phyloP scores from a whole-genome alignment of 148 eudicot species.

The Vaccinium myrtillus region DNA sequence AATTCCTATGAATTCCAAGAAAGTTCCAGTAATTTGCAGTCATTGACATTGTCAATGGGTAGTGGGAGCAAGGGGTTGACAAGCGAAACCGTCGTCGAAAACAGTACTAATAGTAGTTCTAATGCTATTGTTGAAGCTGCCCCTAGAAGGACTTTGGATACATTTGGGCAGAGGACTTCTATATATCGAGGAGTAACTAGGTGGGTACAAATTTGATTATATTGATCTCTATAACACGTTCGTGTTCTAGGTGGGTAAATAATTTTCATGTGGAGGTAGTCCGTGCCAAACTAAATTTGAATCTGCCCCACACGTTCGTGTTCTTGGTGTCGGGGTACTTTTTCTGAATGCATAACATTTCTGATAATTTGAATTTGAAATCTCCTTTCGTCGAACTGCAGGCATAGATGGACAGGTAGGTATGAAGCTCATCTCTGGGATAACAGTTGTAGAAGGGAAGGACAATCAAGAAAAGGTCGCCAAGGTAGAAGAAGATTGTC shows the following conservation, averaged over 20 bases:
- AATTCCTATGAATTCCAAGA: conserved; percentile 52
- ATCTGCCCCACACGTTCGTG: background rate
- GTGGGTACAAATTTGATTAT: conserved; percentile 21
- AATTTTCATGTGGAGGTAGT: background rate
- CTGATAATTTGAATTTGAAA: too few species aligned
- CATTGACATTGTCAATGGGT: conserved; percentile 89
- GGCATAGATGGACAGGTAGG: conserved; percentile 97
- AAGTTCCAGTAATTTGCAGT: conserved; percentile 66
- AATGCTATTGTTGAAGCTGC: conserved; percentile 65
- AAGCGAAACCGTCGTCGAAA: conserved; percentile 42
- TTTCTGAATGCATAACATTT: background rate
- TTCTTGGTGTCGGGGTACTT: background rate
- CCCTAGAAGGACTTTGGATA: conserved; percentile 79
- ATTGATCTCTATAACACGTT: background rate
- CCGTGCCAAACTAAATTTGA: background rate
- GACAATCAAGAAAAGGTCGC: conserved; percentile 95
- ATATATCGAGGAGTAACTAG: conserved; percentile 96
- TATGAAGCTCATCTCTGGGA: conserved; percentile 96
- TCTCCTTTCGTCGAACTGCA: conserved; percentile 13
- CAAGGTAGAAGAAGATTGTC: conserved; percentile 54
- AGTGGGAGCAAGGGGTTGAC: conserved; percentile 54
- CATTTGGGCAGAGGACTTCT: conserved; percentile 93
- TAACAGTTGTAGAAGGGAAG: conserved; percentile 96
- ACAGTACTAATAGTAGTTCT: conserved; percentile 20
- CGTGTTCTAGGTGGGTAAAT: too few species aligned